phyloP scores from a whole-genome alignment of 257 asterid genomes.

The Solanum megistacrolobum region DNA sequence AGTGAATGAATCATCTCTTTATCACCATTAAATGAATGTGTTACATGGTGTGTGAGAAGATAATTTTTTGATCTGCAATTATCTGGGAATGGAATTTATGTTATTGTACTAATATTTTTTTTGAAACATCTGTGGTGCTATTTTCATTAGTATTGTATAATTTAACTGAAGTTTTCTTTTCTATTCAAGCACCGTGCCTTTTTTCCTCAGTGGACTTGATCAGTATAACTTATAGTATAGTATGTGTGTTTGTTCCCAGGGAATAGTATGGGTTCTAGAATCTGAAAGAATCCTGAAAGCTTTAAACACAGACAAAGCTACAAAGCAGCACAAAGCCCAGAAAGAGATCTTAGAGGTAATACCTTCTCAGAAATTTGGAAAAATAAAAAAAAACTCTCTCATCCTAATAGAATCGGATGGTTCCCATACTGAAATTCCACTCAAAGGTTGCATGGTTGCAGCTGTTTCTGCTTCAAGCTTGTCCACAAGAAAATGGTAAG shows the following conservation, averaged over 20 bases:
- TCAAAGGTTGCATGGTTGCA: slow-evolving; percentile 56
- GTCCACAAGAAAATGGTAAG: slow-evolving; percentile 75
- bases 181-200: background rate
- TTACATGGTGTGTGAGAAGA: background rate
- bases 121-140: background rate
- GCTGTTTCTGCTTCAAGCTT: slow-evolving; percentile 81
- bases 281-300: slow-evolving; percentile 56
- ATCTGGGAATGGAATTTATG: background rate
- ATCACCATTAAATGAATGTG: background rate
- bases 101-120: background rate
- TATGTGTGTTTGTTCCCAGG: slow-evolving; percentile 28
- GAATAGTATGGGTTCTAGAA: slow-evolving; percentile 67
- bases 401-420: slow-evolving; percentile 57
- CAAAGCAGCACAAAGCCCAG: slow-evolving; percentile 49
- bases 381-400: slow-evolving; percentile 47
- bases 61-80: background rate
- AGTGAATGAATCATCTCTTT: background rate
- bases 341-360: slow-evolving; percentile 62
- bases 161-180: background rate
- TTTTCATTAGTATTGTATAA: background rate
- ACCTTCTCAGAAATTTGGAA: slow-evolving; percentile 60
- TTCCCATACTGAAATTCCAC: slow-evolving; percentile 47
- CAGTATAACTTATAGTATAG: background rate
- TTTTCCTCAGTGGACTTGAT: background rate
- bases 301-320: slow-evolving; percentile 31